Conservation (phyloP, 345 rosid species). For the Populus tremula region DNA sequence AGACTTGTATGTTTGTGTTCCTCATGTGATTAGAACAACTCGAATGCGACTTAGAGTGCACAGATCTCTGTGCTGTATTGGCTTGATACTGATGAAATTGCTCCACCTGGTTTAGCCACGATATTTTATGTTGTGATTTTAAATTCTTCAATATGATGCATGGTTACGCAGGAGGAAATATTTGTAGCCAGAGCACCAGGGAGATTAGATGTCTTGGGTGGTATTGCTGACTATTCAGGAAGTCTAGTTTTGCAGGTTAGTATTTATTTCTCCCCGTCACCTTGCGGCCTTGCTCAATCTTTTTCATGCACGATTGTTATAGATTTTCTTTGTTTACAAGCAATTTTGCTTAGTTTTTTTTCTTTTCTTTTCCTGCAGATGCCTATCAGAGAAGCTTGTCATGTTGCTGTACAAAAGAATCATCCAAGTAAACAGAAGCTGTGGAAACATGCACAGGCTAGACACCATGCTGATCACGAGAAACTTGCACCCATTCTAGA, state of each 20-base stretch:
- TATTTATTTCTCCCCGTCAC: too few relatives aligned
- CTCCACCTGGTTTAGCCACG: too few relatives aligned
- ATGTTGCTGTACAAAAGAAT: constrained; percentile 89
- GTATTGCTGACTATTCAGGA: constrained; percentile 99
- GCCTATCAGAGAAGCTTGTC: constrained; percentile 99
- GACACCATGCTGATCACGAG: constrained; percentile 73
- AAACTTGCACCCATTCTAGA: constrained; percentile 83
- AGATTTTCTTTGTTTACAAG: constrained; percentile 6
- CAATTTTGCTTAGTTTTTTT: background rate
- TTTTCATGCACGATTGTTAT: too few relatives aligned
- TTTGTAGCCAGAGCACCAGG: constrained; percentile 97
- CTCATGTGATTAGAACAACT: too few relatives aligned
- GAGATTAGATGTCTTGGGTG: constrained; percentile 98
- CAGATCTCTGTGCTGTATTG: too few relatives aligned
- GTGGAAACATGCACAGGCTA: constrained; percentile 96
- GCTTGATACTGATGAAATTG: too few relatives aligned
- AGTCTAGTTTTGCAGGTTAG: constrained; percentile 92
- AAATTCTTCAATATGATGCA: too few relatives aligned
- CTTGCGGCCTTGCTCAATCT: too few relatives aligned
- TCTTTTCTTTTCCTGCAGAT: constrained; percentile 40
- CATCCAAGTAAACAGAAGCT: constrained; percentile 85
- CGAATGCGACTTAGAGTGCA: too few relatives aligned
- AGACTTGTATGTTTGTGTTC: too few relatives aligned
- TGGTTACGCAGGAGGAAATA: constrained; percentile 69
- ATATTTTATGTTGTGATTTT: too few relatives aligned